These are phyloP conservation scores for Chenopodium album DNA, from an alignment of 148 eudicot genomes.

Conservation along the genomic window DNA sequence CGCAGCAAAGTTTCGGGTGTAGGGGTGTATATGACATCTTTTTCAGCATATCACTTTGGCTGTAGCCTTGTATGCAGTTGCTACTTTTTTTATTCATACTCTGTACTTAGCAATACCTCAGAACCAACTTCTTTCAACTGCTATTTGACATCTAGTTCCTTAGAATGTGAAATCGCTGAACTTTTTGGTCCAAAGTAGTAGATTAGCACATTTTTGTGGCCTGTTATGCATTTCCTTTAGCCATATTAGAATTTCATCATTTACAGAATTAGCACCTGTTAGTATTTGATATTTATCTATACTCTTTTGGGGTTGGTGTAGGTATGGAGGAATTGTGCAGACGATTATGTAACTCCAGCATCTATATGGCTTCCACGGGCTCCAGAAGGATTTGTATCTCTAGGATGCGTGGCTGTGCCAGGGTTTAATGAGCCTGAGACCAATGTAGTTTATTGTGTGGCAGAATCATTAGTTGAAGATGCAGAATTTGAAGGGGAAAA, in stretches of 20 bases:
- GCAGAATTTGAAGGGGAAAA: constrained; percentile 71
- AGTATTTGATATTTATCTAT: background rate
- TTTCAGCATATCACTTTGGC: background rate
- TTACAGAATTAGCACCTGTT: too few relatives aligned
- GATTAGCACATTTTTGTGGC: background rate
- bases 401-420: constrained; percentile 77
- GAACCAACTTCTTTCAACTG: background rate
- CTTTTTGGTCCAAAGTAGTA: background rate
- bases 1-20: background rate
- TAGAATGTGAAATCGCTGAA: background rate
- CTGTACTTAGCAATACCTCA: background rate
- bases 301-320: constrained; percentile 23
- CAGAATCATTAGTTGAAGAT: constrained; percentile 66
- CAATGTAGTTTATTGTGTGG: constrained; percentile 55
- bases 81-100: background rate
- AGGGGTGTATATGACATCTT: background rate
- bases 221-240: background rate
- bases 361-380: constrained; percentile 97
- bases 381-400: constrained; percentile 75
- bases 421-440: constrained; percentile 68
- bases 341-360: constrained; percentile 64
- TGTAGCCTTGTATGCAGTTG: background rate
- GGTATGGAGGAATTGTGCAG: constrained; percentile 99
- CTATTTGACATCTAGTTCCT: background rate
- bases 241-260: background rate